A percentile compares a stretch with the other conserved stretches of the same genome.
phyloP scores from a whole-genome alignment of 305 asterid species.

The Fraxinus greggii region DNA sequence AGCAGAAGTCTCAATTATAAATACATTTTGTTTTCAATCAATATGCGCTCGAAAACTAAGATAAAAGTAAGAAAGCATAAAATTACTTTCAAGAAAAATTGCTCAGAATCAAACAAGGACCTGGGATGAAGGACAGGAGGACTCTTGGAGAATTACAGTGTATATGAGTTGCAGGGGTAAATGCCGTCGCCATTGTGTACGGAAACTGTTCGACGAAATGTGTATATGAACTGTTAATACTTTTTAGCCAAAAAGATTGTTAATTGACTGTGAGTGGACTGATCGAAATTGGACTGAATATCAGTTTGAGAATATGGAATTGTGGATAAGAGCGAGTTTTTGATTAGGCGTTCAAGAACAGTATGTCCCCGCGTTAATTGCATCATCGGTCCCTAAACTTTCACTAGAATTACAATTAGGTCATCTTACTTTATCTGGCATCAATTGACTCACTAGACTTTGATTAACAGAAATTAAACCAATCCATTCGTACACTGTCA shows the following conservation, averaged over 20 bases:
- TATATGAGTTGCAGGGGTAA: slow-evolving; percentile 57
- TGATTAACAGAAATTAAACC: background rate
- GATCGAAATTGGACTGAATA: background rate
- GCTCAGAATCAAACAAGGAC: slow-evolving; percentile 17
- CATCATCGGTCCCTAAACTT: background rate
- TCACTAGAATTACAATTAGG: background rate
- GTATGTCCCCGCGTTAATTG: background rate
- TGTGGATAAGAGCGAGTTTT: slow-evolving; percentile 37
- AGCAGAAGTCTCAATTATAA: slow-evolving; percentile 3
- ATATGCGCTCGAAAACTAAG: background rate
- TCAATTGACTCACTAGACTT: background rate
- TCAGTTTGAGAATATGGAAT: background rate
- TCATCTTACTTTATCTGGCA: background rate
- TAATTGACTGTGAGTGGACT: background rate
- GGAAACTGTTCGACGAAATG: slow-evolving; percentile 38
- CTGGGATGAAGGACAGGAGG: slow-evolving; percentile 39
- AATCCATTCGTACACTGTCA: background rate
- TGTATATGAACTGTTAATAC: background rate
- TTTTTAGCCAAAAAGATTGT: background rate
- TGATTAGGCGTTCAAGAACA: background rate
- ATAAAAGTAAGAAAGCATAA: background rate
- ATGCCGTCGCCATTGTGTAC: slow-evolving; percentile 52
- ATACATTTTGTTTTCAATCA: background rate
- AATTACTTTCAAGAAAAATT: background rate
- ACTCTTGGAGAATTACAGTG: slow-evolving; percentile 44